Evolutionary conservation across 2,329 filamentous ascomycete genomes (phyloP).

Genomic region (Sporothrix globosa): DNA sequence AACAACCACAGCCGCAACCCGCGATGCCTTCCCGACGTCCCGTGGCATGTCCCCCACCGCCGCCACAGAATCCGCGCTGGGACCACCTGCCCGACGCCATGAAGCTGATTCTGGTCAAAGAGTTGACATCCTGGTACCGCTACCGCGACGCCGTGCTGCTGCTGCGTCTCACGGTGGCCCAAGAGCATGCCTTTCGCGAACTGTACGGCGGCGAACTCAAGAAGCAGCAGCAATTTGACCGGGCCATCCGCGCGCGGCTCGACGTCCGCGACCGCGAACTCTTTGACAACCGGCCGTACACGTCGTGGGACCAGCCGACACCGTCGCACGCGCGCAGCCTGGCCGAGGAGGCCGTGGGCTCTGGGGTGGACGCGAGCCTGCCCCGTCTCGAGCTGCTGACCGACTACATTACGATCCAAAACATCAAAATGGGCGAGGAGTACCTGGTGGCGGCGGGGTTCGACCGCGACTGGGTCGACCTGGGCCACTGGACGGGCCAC

Average conservation of each 20-base stretch:
- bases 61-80: not conserved
- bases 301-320: not conserved
- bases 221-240: not conserved
- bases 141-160: slow-evolving; percentile 7
- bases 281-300: slow-evolving; percentile 11
- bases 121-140: slow-evolving; percentile 29
- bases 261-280: not conserved
- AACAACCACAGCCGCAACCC: not conserved
- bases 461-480: slow-evolving; percentile 11
- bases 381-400: slow-evolving; percentile 19
- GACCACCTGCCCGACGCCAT: slow-evolving; percentile 31
- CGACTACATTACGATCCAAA: slow-evolving; percentile 28
- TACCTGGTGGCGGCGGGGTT: slow-evolving; percentile 31
- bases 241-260: not conserved
- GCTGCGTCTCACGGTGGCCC: slow-evolving; percentile 26
- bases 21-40: not conserved
- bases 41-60: not conserved
- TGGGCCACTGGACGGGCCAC: slow-evolving; percentile 32
- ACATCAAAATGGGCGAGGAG: slow-evolving; percentile 26
- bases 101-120: slow-evolving; percentile 35
- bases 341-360: not conserved
- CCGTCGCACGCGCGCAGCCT: not conserved
- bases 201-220: slow-evolving; percentile 28
- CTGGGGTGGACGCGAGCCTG: not conserved
- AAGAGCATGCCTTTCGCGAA: slow-evolving; percentile 26